Evolutionary conservation across 192 early-diverging fungal genomes (phyloP).

Genomic region (Entrophospora sp.): DNA sequence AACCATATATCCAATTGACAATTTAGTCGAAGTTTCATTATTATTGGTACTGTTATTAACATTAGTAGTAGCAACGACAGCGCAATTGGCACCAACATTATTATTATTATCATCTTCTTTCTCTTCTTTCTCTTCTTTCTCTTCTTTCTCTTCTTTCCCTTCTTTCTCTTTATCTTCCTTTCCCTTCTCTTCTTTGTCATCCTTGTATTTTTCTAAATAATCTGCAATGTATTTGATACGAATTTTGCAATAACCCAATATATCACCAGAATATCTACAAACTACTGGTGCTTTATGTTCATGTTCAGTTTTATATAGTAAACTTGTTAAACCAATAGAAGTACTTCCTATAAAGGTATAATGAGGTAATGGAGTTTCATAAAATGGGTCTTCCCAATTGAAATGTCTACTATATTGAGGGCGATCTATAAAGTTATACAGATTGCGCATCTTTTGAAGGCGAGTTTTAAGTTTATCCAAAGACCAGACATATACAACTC

Average conservation of each 20-base stretch:
- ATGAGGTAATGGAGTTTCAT: slow-evolving; percentile 42
- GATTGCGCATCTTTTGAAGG: slow-evolving; percentile 61
- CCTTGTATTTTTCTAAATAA: slow-evolving; percentile 19
- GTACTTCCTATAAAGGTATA: slow-evolving; percentile 49
- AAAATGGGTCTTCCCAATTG: slow-evolving; percentile 51
- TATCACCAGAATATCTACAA: slow-evolving; percentile 35
- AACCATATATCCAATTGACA: slow-evolving; percentile 41
- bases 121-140: too few relatives aligned
- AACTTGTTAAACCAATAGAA: slow-evolving; percentile 32
- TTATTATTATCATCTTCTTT: too few relatives aligned
- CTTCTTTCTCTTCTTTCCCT: too few relatives aligned
- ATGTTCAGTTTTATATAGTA: slow-evolving; percentile 33
- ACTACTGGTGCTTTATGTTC: slow-evolving; percentile 37
- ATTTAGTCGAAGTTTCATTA: neutral
- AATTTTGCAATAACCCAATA: slow-evolving; percentile 31
- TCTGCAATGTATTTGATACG: slow-evolving; percentile 34
- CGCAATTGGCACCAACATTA: too few relatives aligned
- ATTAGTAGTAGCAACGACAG: neutral
- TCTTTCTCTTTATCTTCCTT: too few relatives aligned
- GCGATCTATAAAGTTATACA: slow-evolving; percentile 51
- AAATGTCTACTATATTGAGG: slow-evolving; percentile 48
- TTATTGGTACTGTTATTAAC: slow-evolving; percentile 8
- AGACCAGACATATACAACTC: slow-evolving; percentile 57
- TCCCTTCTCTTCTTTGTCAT: too few relatives aligned
- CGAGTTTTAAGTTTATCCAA: slow-evolving; percentile 44